Conservation (phyloP, 352 stramenopile species). For the Globisporangium cederbergense region DNA sequence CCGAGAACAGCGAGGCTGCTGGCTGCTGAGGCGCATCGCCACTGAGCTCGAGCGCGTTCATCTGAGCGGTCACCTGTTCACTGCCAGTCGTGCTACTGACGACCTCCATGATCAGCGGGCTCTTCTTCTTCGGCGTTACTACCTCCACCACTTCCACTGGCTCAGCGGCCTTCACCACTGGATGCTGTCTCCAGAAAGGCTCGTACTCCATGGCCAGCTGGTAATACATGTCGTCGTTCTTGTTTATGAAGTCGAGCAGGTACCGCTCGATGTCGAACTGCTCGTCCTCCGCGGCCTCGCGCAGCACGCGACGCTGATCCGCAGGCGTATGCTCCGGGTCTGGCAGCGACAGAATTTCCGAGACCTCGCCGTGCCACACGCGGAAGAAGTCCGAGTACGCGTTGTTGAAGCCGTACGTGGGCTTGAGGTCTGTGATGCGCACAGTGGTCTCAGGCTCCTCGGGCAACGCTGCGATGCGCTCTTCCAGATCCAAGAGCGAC, state of each 20-base stretch:
- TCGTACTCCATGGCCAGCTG: constrained; percentile 84
- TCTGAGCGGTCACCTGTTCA: neutral
- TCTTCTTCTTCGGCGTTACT: constrained; percentile 1
- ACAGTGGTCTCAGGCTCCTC: constrained; percentile 18
- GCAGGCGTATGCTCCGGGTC: constrained; percentile 82
- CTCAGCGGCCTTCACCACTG: constrained; percentile 19
- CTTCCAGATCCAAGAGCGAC: constrained; percentile 57
- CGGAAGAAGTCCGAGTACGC: constrained; percentile 91
- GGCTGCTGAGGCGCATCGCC: constrained; percentile 4
- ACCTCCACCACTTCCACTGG: neutral
- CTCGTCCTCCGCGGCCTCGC: constrained; percentile 84
- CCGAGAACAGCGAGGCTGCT: constrained; percentile 30
- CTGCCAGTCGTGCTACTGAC: neutral
- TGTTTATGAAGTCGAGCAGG: constrained; percentile 90
- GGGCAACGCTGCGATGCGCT: constrained; percentile 22
- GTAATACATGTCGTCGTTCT: constrained; percentile 93
- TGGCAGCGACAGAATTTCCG: constrained; percentile 91
- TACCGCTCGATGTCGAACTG: constrained; percentile 97
- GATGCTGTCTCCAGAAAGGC: constrained; percentile 85
- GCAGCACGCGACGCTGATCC: constrained; percentile 64
- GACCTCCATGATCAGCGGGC: constrained; percentile 41
- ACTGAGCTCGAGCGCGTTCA: constrained; percentile 7
- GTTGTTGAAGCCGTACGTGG: constrained; percentile 94
- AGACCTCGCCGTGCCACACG: constrained; percentile 90
- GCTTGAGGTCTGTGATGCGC: constrained; percentile 42